These are phyloP conservation scores for Erythrobasidium hasegawianum DNA, from an alignment of 1,284 basidiomycete species.

Conservation along the genomic window DNA sequence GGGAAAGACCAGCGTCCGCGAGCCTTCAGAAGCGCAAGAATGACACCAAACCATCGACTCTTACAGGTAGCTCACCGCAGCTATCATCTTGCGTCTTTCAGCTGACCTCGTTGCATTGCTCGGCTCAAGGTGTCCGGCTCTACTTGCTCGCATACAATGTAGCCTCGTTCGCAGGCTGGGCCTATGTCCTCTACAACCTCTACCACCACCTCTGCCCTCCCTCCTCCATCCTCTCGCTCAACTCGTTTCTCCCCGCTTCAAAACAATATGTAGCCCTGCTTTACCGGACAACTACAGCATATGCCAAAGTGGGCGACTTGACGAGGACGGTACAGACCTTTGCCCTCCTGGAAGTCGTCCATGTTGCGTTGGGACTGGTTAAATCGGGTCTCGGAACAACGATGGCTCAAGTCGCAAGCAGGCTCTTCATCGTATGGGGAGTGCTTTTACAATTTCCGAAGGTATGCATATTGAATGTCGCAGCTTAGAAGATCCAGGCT, in stretches of 20 bases:
- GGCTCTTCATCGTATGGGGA: slow-evolving; percentile 84
- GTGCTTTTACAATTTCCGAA: slow-evolving; percentile 60
- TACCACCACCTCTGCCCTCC: slow-evolving; percentile 56
- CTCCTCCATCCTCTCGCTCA: slow-evolving; percentile 19
- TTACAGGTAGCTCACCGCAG: too few species aligned
- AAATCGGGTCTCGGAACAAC: slow-evolving; percentile 69
- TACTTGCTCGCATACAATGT: slow-evolving; percentile 78
- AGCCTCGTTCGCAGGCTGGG: slow-evolving; percentile 69
- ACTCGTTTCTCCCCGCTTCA: slow-evolving; percentile 7
- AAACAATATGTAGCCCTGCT: slow-evolving; percentile 30
- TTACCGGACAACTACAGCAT: slow-evolving; percentile 56
- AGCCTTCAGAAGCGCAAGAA: slow-evolving; percentile 27
- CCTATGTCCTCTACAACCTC: slow-evolving; percentile 60
- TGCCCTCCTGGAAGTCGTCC: slow-evolving; percentile 76
- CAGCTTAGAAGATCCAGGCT: slow-evolving; percentile 52
- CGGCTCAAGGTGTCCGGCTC: slow-evolving; percentile 7
- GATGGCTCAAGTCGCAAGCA: slow-evolving; percentile 78
- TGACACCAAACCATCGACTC: background rate
- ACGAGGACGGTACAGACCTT: slow-evolving; percentile 63
- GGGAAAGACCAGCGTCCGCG: slow-evolving; percentile 20
- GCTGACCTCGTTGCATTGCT: background rate
- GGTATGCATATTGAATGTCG: slow-evolving; percentile 43
- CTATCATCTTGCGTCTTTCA: background rate
- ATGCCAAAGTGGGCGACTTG: slow-evolving; percentile 49
- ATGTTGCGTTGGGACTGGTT: slow-evolving; percentile 76